Evolutionary conservation across 495 filamentous ascomycete genomes (phyloP), one percentile per base, ranked within the genome.

Genomic region (Penicillium soppii): DNA sequence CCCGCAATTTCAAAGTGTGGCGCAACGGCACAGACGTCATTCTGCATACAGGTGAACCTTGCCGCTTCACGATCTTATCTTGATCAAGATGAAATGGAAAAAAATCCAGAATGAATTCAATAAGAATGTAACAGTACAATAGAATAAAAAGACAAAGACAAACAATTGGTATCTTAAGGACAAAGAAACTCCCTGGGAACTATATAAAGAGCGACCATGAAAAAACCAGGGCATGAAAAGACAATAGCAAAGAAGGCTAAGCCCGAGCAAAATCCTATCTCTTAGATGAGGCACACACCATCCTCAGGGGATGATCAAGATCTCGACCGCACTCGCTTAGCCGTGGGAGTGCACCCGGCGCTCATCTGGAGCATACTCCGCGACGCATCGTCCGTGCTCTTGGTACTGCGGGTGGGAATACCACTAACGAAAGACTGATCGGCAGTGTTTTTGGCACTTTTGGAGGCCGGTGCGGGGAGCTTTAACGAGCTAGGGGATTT

Each of bases 291-390:
- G 51, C 15, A 33, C 6, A 21, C 25, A 39, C 12, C 12, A 21
- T 32, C 2, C 36, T 16, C 47, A n/a, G 12, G 17, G 35, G 21
- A 44, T 6, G 22, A 50, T 66, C 47, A 72, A 36, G 61, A 40
- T 43, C 69, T 55, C 12, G 65, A 62, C 26, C 73, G 70, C 36
- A 77, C 57, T 29, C 72, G 67, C 17, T 62, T 64, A 50, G 70
- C 66, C 50, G 70, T 68, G 22, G 71, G 72, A 0, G 71, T 77
- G 39, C 69, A 72, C 27, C 71, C 73, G 16, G 72, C 72, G 47
- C 62, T 65, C 17, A 67, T 53, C 55, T 71, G 61, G 38, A 70
- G 41, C 45, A 68, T 49, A 51, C 52, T 70, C 53, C 65, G 70
- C 52, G 65, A 67, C 1, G 39, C 36, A 1, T 55, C 49, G 7